Base-by-base conservation (phyloP, 306 rosid species). In the Citrullus mucosospermus region DNA sequence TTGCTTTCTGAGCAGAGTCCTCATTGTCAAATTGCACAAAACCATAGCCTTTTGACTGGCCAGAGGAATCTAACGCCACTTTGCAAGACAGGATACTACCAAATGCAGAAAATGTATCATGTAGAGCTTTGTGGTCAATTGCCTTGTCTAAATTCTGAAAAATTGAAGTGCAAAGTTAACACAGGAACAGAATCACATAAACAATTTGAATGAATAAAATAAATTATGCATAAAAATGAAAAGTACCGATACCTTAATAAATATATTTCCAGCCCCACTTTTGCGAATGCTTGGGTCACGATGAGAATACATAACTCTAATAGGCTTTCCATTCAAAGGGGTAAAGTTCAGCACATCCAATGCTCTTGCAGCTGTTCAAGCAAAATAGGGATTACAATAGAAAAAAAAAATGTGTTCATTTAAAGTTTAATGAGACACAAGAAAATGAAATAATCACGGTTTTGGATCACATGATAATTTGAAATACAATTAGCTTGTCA, bases 41-140 rank as follows among this genome's bases (percentile, higher is more conserved):
- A 76, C 86, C 86, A 80, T 80, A 83, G 30, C 86, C 86, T 61
- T 83, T 83, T 17, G 86, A 83, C 86, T 83, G 86, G 60, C 86
- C 86, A 38, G 67, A 76, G 55, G 41, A 12, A 36, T 83, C 86
- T 13, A 80, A 77, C 36, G 86, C 86, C 32, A 83, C 80, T 65
- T 83, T 83, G 75, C 86, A 83, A 32, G 86, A 83, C 25, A 80
- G 41, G 14, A 83, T 77, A 74, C 78, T 80, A 39, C 86, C 86
- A 77, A 83, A 83, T 41, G 83, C 66, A 10, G 86, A 83, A 83
- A 83, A 83, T n/a, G 86, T 83, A 69, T 83, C 86, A 30, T 80
- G 86, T 11, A 83, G 57, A 48, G 86, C 86, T 72, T 83, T 83
- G 79, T 83, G 79, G 73, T 83, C 86, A 58, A 83, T 83, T 61